These are phyloP conservation scores for Mucor velutinosus DNA, from an alignment of 371 early-diverging fungal species.

Conservation along the genomic window DNA sequence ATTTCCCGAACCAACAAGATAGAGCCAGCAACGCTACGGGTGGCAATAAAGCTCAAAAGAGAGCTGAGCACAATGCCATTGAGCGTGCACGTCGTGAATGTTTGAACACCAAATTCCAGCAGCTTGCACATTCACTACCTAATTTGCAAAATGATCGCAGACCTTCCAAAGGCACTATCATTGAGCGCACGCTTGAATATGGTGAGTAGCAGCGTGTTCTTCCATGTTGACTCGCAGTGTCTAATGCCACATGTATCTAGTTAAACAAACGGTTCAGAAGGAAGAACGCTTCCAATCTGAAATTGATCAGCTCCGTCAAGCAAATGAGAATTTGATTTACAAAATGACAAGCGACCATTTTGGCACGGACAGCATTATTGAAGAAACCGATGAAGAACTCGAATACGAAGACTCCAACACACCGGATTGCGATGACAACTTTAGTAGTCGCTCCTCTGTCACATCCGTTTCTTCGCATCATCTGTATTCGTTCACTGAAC, in stretches of 20 bases:
- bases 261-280: constrained; percentile 32
- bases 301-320: constrained; percentile 34
- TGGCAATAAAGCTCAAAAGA: constrained; percentile 49
- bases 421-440: constrained; percentile 19
- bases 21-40: not conserved
- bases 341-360: constrained; percentile 23
- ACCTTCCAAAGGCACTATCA: constrained; percentile 74
- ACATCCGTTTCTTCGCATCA: constrained; percentile 5
- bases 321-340: constrained; percentile 30
- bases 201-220: constrained; percentile 22
- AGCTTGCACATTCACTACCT: constrained; percentile 72
- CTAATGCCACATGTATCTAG: constrained; percentile 10
- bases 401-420: constrained; percentile 1
- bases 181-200: constrained; percentile 63
- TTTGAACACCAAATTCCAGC: constrained; percentile 70
- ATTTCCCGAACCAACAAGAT: not conserved
- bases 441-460: constrained; percentile 17
- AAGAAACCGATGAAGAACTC: constrained; percentile 5
- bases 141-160: constrained; percentile 66
- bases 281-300: constrained; percentile 41
- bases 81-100: constrained; percentile 76
- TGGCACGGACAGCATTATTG: not conserved
- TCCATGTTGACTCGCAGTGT: not conserved
- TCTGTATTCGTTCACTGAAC: not conserved
- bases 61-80: constrained; percentile 77